phyloP scores from a whole-genome alignment of 176 grass and related monocot genomes.

The Avena eriantha region DNA sequence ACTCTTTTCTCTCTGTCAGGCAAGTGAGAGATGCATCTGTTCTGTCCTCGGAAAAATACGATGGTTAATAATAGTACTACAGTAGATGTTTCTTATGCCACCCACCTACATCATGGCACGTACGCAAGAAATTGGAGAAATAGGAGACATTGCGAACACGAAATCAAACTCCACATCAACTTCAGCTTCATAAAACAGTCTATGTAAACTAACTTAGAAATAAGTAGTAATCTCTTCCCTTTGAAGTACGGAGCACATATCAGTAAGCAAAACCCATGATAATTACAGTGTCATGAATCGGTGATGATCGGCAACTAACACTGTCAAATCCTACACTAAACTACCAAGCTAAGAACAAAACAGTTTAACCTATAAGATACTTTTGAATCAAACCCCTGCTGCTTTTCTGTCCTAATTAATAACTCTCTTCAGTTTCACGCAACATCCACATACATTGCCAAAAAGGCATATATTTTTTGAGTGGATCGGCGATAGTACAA shows the following conservation, averaged over 20 bases:
- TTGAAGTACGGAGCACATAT: not conserved
- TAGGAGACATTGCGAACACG: not conserved
- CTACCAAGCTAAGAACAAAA: not conserved
- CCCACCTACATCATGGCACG: not conserved
- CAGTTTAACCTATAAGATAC: constrained; percentile 6
- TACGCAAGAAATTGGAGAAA: not conserved
- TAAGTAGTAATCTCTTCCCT: not conserved
- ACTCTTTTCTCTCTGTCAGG: not conserved
- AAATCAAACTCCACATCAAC: not conserved
- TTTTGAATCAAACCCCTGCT: not conserved
- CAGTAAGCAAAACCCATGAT: not conserved
- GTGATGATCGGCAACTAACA: constrained; percentile 20
- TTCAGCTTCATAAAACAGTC: not conserved
- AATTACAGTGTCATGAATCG: constrained; percentile 25
- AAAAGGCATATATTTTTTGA: no score
- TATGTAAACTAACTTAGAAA: not conserved
- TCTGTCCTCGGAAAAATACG: not conserved
- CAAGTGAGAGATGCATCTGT: not conserved
- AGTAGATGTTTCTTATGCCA: not conserved
- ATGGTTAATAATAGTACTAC: not conserved
- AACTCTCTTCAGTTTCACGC: not conserved
- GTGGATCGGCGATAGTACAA: not conserved
- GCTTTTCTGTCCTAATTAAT: not conserved
- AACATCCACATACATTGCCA: not conserved
- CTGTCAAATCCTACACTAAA: constrained; percentile 23